phyloP scores from a whole-genome alignment of 805 yeast genomes.

The Tetrapisispora nanseiensis region DNA sequence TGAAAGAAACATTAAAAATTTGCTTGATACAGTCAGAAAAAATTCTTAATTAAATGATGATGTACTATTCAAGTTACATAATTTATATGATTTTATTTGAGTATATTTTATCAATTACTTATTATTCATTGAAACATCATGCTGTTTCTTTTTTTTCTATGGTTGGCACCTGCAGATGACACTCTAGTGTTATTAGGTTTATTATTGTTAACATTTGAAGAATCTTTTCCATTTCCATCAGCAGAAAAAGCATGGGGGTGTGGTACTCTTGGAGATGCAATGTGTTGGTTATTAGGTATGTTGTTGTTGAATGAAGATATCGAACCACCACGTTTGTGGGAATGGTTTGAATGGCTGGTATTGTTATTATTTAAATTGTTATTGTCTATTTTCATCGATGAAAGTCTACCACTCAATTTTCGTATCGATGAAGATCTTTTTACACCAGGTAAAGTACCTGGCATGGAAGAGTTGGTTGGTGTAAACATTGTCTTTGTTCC shows the following conservation, averaged over 20 bases:
- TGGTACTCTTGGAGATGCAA: conserved; percentile 4
- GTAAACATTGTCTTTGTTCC: conserved; percentile 9
- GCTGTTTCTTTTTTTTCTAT: conserved; percentile 6
- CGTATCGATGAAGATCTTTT: conserved; percentile 10
- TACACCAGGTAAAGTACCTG: conserved; percentile 17
- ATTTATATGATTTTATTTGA: not conserved
- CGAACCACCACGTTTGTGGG: not conserved
- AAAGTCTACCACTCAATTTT: conserved; percentile 5
- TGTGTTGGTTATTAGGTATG: not conserved
- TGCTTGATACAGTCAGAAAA: too few relatives aligned
- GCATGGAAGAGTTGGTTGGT: conserved; percentile 12
- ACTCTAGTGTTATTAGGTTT: not conserved
- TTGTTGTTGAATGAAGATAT: not conserved
- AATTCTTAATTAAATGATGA: not conserved
- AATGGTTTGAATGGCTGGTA: not conserved
- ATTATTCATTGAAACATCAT: conserved; percentile 1
- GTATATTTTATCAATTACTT: not conserved
- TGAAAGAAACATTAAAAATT: too few relatives aligned
- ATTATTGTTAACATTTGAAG: not conserved
- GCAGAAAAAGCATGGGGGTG: not conserved
- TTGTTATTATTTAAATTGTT: not conserved
- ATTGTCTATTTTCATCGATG: not conserved
- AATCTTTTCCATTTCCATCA: not conserved
- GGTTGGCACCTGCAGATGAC: not conserved
- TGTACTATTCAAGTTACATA: not conserved